A percentile compares a stretch with the other conserved stretches of the same genome.
phyloP scores from a whole-genome alignment of 805 yeast genomes.

The Wickerhamiella musiphila region DNA sequence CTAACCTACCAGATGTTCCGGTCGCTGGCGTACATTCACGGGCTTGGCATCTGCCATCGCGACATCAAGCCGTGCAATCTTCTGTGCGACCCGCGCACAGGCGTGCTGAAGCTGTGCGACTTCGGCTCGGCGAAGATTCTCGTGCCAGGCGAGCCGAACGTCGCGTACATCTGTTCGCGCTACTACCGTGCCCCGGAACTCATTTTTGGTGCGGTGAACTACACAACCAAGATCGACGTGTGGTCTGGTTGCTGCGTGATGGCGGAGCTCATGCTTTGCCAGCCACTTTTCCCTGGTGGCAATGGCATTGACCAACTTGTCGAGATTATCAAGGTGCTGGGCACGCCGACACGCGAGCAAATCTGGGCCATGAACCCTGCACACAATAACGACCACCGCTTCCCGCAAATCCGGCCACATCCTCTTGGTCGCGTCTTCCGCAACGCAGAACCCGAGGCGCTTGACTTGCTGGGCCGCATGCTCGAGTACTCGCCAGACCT shows the following conservation, averaged over 20 bases:
- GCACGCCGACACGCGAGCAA: slow-evolving; percentile 87
- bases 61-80: slow-evolving; percentile 86
- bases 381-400: slow-evolving; percentile 81
- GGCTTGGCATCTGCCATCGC: slow-evolving; percentile 64
- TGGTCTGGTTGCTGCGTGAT: slow-evolving; percentile 98
- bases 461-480: slow-evolving; percentile 65
- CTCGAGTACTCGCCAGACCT: slow-evolving; percentile 80
- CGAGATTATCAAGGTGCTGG: slow-evolving; percentile 87
- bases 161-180: slow-evolving; percentile 88
- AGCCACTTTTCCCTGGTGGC: slow-evolving; percentile 95
- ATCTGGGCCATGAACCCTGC: slow-evolving; percentile 90
- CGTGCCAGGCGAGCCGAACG: slow-evolving; percentile 83
- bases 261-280: slow-evolving; percentile 91
- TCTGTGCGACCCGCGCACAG: slow-evolving; percentile 68
- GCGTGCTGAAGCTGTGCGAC: slow-evolving; percentile 82
- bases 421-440: slow-evolving; percentile 50
- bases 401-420: slow-evolving; percentile 44
- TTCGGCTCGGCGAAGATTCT: slow-evolving; percentile 90
- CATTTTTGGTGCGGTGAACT: slow-evolving; percentile 91
- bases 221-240: slow-evolving; percentile 88
- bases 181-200: slow-evolving; percentile 96
- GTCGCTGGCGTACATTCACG: slow-evolving; percentile 61
- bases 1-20: slow-evolving; percentile 72
- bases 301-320: slow-evolving; percentile 94
- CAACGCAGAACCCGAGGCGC: slow-evolving; percentile 68